Base-by-base conservation (phyloP, 768 basidiomycete genomes). In the Pleurotus platypus region DNA sequence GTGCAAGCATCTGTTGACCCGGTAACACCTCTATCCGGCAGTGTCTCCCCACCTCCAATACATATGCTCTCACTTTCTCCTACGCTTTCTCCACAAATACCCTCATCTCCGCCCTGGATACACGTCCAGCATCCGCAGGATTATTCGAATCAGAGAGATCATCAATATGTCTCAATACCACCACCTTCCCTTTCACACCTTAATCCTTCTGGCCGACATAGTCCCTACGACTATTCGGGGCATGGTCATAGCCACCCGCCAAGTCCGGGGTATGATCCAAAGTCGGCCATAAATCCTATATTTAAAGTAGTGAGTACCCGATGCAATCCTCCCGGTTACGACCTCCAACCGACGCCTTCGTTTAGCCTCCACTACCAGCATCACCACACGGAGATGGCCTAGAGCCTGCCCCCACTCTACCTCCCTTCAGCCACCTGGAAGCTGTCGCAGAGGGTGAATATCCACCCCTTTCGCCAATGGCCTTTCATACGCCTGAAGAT, bases 251-350 rank as follows among this genome's bases (percentile, higher is more conserved):
- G 80, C 47, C 80, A 83, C 64, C 83, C 86, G 15, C 80, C 86
- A 50, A 84, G 82, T 62, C 80, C 87, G 37, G 78, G 78, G 47
- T 71, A 79, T 54, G 82, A 81, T 13, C 78, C 89, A 38, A 86
- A 85, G 66, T 82, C 85, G 46, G 80, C 78, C 35, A 89, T 92
- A 66, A 91, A 93, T 70, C 89, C 91, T 26, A 92, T 92, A 68
- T 93, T 93, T 78, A 87, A 90, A 82, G 90, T 93, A 77, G 91
- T 92, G 74, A 78, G 91, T 84, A 72, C 60, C 66, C 22, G n/a
- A 15, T 71, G 66, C 37, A 13, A 68, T 60, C 13, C 22, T 40
- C 13, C 20, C 39, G 20, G 51, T n/a, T 24, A 7, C 15, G 18
- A 26, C 27, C 18, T 15, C 38, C 37, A 42, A 42, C 20, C 60